phyloP scores from a whole-genome alignment of 257 asterid genomes.

The Solanum paucissectum region DNA sequence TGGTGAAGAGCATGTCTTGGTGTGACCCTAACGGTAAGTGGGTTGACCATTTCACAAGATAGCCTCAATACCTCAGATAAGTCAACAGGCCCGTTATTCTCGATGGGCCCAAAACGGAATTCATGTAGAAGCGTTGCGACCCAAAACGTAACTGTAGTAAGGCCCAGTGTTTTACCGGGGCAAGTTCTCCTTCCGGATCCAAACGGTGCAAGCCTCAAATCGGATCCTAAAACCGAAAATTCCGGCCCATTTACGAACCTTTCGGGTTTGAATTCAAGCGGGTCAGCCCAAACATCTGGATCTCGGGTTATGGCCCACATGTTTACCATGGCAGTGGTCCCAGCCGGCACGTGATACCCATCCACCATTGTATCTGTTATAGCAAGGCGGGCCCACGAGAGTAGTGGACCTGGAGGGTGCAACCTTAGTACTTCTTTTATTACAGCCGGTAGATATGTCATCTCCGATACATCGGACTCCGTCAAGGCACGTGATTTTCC shows the following conservation, averaged over 20 bases:
- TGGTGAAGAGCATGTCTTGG: conserved; percentile 17
- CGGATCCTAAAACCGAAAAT: conserved; percentile 48
- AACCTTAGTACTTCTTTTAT: conserved; percentile 66
- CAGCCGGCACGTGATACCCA: conserved; percentile 58
- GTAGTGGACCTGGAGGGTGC: conserved; percentile 91
- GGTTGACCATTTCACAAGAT: conserved; percentile 70
- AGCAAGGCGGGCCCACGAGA: conserved; percentile 80
- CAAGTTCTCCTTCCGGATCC: conserved; percentile 83
- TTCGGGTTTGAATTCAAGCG: conserved; percentile 45
- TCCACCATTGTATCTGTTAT: conserved; percentile 45
- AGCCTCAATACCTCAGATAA: conserved; percentile 39
- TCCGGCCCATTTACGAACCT: conserved; percentile 32
- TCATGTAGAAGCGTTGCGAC: conserved; percentile 52
- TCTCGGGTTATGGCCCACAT: conserved; percentile 93
- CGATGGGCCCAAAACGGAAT: conserved; percentile 17
- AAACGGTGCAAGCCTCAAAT: conserved; percentile 61
- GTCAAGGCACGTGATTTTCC: conserved; percentile 42
- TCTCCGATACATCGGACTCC: conserved; percentile 44
- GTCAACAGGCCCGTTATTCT: conserved; percentile 15
- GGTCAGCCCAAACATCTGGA: conserved; percentile 49
- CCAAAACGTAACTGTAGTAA: conserved; percentile 61
- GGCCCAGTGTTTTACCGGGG: conserved; percentile 62
- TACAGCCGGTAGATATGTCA: conserved; percentile 52
- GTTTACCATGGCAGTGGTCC: conserved; percentile 77
- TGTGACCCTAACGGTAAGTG: conserved; percentile 35